A percentile compares a stretch with the other conserved stretches of the same genome.
These are phyloP conservation scores for Aechmea fasciata DNA, from an alignment of 176 grass and related monocot genomes.

Conservation along the genomic window DNA sequence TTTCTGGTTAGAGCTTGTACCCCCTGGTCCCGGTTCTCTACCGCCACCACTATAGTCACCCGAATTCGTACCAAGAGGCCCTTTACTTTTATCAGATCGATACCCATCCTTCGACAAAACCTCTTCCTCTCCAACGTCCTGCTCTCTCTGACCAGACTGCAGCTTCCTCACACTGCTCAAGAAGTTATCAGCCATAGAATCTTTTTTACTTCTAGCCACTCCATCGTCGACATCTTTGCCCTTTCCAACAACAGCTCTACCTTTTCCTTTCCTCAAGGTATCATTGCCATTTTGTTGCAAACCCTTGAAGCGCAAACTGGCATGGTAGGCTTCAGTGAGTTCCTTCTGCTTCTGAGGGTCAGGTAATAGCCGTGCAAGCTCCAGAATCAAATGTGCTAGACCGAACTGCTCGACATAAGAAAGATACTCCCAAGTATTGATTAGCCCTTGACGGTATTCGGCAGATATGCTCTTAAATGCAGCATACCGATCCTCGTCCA, in stretches of 20 bases:
- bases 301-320: constrained; percentile 42
- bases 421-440: constrained; percentile 69
- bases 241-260: constrained; percentile 14
- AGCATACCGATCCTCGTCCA: constrained; percentile 58
- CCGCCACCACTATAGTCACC: not conserved
- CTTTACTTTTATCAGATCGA: constrained; percentile 46
- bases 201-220: constrained; percentile 43
- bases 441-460: constrained; percentile 69
- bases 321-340: constrained; percentile 63
- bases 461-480: constrained; percentile 76
- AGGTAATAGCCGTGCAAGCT: constrained; percentile 74
- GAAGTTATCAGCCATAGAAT: constrained; percentile 35
- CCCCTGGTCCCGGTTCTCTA: constrained; percentile 1
- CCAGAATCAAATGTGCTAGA: constrained; percentile 68
- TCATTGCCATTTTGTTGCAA: constrained; percentile 30
- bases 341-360: constrained; percentile 68
- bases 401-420: constrained; percentile 92
- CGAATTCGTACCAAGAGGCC: not conserved
- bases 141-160: constrained; percentile 36
- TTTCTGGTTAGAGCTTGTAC: constrained; percentile 10
- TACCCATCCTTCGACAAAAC: constrained; percentile 80
- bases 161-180: constrained; percentile 49
- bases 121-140: constrained; percentile 41
- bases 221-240: constrained; percentile 27
- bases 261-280: constrained; percentile 30